phyloP scores from a whole-genome alignment of 345 rosid genomes.

The Acer campestre region DNA sequence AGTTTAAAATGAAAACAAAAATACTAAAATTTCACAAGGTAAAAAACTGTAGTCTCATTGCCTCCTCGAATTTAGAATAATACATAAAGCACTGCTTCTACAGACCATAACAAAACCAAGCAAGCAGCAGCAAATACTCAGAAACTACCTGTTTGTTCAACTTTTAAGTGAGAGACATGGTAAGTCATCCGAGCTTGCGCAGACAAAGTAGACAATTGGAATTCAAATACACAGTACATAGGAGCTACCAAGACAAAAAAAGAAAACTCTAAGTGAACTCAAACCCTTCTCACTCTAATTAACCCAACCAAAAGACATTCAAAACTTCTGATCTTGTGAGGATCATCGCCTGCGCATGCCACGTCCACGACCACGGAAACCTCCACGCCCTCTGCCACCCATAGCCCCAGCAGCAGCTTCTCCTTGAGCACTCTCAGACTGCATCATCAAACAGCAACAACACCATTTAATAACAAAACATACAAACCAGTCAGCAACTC shows the following conservation, averaged over 20 bases:
- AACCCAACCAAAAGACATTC: not conserved
- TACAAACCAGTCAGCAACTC: not conserved
- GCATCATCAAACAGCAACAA: slow-evolving; percentile 24
- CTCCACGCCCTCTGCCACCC: slow-evolving; percentile 89
- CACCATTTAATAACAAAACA: not conserved
- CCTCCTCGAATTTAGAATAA: not conserved
- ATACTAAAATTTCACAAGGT: not conserved
- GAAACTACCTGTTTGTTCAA: not conserved
- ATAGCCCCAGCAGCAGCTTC: slow-evolving; percentile 89
- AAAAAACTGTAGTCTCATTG: not conserved
- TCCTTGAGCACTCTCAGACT: slow-evolving; percentile 99
- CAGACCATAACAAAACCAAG: not conserved
- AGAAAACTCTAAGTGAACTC: not conserved
- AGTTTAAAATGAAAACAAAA: not conserved
- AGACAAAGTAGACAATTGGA: not conserved
- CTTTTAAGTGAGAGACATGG: not conserved
- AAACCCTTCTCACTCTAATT: not conserved
- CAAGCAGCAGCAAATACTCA: not conserved
- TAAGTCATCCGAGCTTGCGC: not conserved
- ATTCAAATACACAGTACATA: not conserved
- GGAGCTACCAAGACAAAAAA: not conserved
- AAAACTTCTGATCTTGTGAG: not conserved
- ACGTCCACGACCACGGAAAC: slow-evolving; percentile 90
- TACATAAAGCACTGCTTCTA: not conserved
- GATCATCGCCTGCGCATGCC: slow-evolving; percentile 95